Base-by-base conservation (phyloP, 2,329 filamentous ascomycete species). In the Talaromyces sp. region DNA sequence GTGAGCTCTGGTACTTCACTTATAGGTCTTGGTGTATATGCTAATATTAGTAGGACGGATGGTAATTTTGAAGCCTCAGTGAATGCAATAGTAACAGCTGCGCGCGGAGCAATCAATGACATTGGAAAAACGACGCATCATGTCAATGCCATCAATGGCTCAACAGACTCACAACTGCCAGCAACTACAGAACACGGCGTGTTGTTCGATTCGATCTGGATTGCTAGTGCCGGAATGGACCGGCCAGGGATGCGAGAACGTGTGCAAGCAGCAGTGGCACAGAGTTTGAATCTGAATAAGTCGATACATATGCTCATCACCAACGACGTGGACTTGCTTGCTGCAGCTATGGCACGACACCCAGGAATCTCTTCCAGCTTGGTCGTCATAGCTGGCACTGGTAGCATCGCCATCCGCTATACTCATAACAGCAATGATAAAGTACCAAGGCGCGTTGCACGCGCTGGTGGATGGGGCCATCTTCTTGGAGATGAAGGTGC, bases 401-500 rank as follows among this genome's bases (percentile, higher is more conserved):
- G 80, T 0, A 80, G 78, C 10, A 73, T 82, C 2, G 77, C 76
- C n/a, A 81, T 80, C 73, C 73, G 72, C 19, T 82, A 78, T 68
- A 65, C 66, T 10, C 69, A 69, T 58, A 56, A 61, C 3, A 61
- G 63, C 0, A 54, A 63, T n/a, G 31, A 47, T 10, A 63, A 58
- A 29, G 73, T 76, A 38, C 64, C 64, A 17, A 49, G 67, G 6
- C 73, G 74, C 1, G 72, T 73, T 1, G 74, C 72, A n/a, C 73
- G 80, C 2, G 72, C 73, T 4, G 80, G 80, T 1, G 81, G 81
- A 13, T 82, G 81, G 80, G 80, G 80, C 2, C 72, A 77, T 64
- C 69, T 81, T 5, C 70, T 82, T 1, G 79, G 80, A 0, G 81
- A 83, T 59, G 78, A 82, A 43, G 80, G 80, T 0, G 75, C 75